Evolutionary conservation across 495 filamentous ascomycete species (phyloP), one percentile per base, ranked within the genome.

Genomic region (Trichoderma orchidacearum): DNA sequence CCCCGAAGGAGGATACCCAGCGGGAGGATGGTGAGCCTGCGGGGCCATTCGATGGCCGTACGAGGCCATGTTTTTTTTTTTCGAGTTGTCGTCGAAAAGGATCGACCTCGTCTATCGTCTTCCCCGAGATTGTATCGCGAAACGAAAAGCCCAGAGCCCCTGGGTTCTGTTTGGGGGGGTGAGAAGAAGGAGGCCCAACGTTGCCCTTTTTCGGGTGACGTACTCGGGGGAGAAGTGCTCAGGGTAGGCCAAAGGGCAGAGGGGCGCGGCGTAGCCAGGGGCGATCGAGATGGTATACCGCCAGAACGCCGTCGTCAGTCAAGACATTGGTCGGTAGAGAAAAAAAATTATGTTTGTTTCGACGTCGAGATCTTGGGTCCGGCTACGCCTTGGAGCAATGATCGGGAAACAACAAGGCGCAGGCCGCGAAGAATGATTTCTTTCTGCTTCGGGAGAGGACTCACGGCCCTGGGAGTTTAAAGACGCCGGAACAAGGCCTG

Each of bases 31-130:
- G 34, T 59, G 59, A 35, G 63, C 62, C 30, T 25, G 30, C 55
- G 66, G 65, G 58, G 70, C 63, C 61, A 69, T 59, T 51, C 68
- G 63, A 53, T 74, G 68, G 55, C 73, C 67, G 62, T 71, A 72
- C 31, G 75, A 76, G 58, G 73, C 69, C 75, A 77, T 77, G 51
- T n/a, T 17, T n/a, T n/a, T n/a, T n/a, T n/a, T n/a, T n/a, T n/a
- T n/a, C n/a, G n/a, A n/a, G 36, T 11, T 11, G 34, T 11, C 34
- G 34, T 36, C 34, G 3, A 3, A 15, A 18, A 23, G n/a, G 36
- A 45, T 8, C 17, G 17, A 45, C n/a, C 36, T 17, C 15, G 36
- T 45, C n/a, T 45, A 41, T 41, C 36, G 36, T 13, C n/a, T 41
- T n/a, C n/a, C 36, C 32, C 32, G 32, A 35, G 36, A 41, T 41